Evolutionary conservation across 2,329 filamentous ascomycete species (phyloP).

Genomic region (Monosporascus sp.): DNA sequence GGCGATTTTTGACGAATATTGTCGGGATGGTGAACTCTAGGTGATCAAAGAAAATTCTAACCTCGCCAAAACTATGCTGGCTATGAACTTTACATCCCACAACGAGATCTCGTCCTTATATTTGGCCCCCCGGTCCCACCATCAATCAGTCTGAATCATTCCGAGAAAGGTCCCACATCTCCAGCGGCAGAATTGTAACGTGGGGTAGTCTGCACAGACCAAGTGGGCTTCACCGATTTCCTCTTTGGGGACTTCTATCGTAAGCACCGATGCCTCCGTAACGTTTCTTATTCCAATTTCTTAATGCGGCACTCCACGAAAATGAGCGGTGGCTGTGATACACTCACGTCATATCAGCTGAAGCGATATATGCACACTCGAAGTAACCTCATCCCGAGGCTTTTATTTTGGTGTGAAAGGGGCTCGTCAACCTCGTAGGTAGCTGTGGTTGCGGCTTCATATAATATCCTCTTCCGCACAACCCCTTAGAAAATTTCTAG

Average conservation of each 20-base stretch:
- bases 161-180: background rate
- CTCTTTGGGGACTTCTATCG: background rate
- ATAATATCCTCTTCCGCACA: no score
- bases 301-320: no score
- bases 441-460: no score
- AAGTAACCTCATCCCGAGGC: no score
- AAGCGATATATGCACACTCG: no score
- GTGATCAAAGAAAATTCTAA: background rate
- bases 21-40: background rate
- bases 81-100: background rate
- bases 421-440: no score
- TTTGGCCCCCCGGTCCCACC: background rate
- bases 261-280: no score
- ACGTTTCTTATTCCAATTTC: no score
- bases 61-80: background rate
- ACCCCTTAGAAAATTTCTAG: no score
- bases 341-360: no score
- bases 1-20: constrained; percentile 13
- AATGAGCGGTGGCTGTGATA: no score
- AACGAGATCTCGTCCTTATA: background rate
- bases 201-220: background rate
- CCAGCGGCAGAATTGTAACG: background rate
- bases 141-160: background rate
- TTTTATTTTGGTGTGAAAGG: no score
- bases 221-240: background rate